Evolutionary conservation across 1,139 yeast genomes (phyloP), one percentile per base, ranked within the genome.

Genomic region (Hanseniaspora sp.): DNA sequence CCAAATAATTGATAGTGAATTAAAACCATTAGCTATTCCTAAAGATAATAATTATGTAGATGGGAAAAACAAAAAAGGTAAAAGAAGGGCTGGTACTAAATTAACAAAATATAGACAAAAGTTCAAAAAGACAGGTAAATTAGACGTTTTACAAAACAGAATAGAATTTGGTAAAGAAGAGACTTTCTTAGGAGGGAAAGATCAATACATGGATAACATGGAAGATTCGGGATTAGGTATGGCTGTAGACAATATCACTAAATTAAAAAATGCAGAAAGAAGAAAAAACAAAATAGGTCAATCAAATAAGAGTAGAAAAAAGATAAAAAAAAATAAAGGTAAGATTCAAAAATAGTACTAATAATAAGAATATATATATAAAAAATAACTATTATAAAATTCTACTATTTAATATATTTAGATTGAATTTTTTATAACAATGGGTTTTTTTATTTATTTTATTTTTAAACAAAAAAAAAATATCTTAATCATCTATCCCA

Each of bases 171-270:
- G 95, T 7, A 76, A 81, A 60, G 73, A 74, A 58, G 95, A 86
- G 64, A 82, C 77, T 35, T 51, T 51, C 31, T 9, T 5, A n/a
- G 28, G 45, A 6, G 45, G 45, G 1, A 44, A 51, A 28, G 46
- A 51, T n/a, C 54, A 51, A 28, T 74, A 82, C 0, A 72, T 76
- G 4, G 73, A 74, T 58, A 87, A 83, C 60, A 73, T 78, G 0
- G 92, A 86, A 59, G 94, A 86, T 60, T 73, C 84, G 42, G 96
- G 95, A 0, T 64, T 86, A 55, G 95, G 95, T 5, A 79, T 86
- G 87, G 74, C 82, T 23, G 52, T 48, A 8, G 33, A 30, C 7
- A 34, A 61, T 44, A 49, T 59, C 2, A 34, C 54, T 7, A 58
- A 58, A 6, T 55, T 68, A 46, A 61, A 68, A 11, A 73, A 71